Base-by-base conservation (phyloP, 371 early-diverging fungal genomes). In the Actinomortierella wolfii region DNA sequence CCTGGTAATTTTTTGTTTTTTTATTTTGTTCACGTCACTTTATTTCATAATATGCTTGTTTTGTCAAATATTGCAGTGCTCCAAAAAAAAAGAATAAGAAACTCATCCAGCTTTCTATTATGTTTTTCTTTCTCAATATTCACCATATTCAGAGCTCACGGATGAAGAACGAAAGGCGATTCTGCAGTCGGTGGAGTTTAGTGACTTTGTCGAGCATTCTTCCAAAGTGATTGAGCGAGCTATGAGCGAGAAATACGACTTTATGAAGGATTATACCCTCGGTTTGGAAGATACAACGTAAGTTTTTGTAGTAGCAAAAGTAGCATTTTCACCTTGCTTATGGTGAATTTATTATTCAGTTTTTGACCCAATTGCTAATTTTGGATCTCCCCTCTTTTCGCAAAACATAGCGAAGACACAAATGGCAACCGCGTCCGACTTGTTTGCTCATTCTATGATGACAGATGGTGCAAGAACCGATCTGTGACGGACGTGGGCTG, bases 181-280 rank as follows among this genome's bases (percentile, higher is more conserved):
- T 61, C 42, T 94, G 44, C 77, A 79, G 28, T 88, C 94, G 2
- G 82, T 85, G 44, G 86, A 86, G 20, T 97, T 97, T 77, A 64
- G 81, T 17, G 82, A 89, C n/a, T 97, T 97, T 77, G 79, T 98
- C 46, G 95, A 96, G 49, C 78, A 79, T 24, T 89, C 94, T 23
- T 82, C 96, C 17, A 96, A 91, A 73, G 68, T 96, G 51, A 79
- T 97, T 56, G 97, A 97, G 77, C 79, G 96, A 48, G 96, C 94
- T 25, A 77, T 98, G 75, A 88, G 89, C 70, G 94, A 95, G 53
- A 83, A 86, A 65, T 96, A 94, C 61, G 97, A 97, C 76, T 89
- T 90, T 64, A 86, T 97, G 88, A 88, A 83, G 54, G 98, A 98
- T 83, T 98, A 98, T 83, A 92, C 94, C 70, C 79, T 89, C 41